Evolutionary conservation across 2,329 filamentous ascomycete genomes (phyloP).

Genomic region (Coniochaeta sp.): DNA sequence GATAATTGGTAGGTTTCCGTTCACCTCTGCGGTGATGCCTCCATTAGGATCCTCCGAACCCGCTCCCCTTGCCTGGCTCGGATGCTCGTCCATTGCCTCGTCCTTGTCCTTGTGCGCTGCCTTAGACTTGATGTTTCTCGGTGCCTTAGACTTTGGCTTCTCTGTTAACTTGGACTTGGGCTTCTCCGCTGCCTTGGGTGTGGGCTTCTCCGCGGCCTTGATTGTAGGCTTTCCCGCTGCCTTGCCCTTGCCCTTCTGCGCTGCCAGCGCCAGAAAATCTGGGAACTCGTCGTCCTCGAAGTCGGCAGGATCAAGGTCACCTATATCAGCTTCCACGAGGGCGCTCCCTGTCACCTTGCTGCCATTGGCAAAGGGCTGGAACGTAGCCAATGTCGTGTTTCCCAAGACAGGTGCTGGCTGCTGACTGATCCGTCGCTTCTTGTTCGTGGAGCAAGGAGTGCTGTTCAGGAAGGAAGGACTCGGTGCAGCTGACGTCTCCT

Average conservation of each 20-base stretch:
- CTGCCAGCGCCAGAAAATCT: background rate
- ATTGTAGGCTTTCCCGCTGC: background rate
- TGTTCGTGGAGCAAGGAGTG: background rate
- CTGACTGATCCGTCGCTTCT: background rate
- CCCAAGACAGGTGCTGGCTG: background rate
- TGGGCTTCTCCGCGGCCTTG: background rate
- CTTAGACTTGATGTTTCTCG: too few relatives aligned
- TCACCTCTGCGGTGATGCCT: background rate
- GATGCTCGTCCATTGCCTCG: background rate
- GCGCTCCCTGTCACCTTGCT: background rate
- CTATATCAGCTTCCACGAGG: conserved; percentile 1
- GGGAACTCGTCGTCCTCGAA: conserved; percentile 2
- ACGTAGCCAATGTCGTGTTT: too few relatives aligned
- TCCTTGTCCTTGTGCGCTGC: background rate
- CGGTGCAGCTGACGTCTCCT: background rate
- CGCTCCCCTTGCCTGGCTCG: too few relatives aligned
- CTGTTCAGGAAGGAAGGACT: background rate
- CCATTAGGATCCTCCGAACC: too few relatives aligned
- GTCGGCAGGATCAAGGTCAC: conserved; percentile 9
- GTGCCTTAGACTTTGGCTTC: too few relatives aligned
- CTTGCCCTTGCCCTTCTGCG: background rate
- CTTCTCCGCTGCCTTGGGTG: too few relatives aligned
- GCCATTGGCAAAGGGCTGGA: too few relatives aligned
- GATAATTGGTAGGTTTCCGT: background rate
- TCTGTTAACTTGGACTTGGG: background rate